Base-by-base conservation (phyloP, 2,329 filamentous ascomycete genomes). In the Pestalotiopsis sp. region DNA sequence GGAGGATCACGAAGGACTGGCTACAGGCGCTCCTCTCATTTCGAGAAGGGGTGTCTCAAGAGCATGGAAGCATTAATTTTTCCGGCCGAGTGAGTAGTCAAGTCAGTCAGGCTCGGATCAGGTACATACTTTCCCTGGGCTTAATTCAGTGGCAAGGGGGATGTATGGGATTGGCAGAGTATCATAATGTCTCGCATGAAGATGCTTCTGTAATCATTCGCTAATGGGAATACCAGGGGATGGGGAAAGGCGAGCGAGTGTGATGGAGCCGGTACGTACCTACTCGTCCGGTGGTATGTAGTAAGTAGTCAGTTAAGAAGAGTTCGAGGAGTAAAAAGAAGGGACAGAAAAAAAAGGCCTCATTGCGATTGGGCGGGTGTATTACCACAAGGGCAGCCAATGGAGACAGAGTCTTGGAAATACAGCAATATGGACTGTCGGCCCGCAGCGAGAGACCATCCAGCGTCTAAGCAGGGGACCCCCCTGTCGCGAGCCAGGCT, bases 401-500 rank as follows among this genome's bases (percentile, higher is more conserved):
- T 66, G 20, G 31, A 36, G 12, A 31, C 36, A 66, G 70, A 67
- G 6, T 36, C 1, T 36, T 7, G 31, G 9, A 36, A 36, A 36
- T 36, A 71, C 69, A 62, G 72, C 72, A 78, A 75, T 80, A 77
- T 80, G 79, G 79, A 73, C 72, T 77, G 75, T 80, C 79, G 79
- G 79, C 67, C 78, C 78, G 78, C 66, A 67, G 70, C 72, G 74
- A 75, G 49, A 31, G 60, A 58, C 49, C 14, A 25, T 61, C 60
- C 60, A 68, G 63, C 57, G 67, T 58, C 67, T 31, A 65, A n/a
- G 4, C 67, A 71, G n/a, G 27, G 45, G 7, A n/a, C 62, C 68
- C 60, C 49, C 49, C 38, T 27, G 41, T 63, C 69, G 72, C 72
- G 68, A 36, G 63, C 68, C 65, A 72, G 75, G 73, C 75, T 74